phyloP scores from a whole-genome alignment of 257 asterid species.

The Voacanga thouarsii region DNA sequence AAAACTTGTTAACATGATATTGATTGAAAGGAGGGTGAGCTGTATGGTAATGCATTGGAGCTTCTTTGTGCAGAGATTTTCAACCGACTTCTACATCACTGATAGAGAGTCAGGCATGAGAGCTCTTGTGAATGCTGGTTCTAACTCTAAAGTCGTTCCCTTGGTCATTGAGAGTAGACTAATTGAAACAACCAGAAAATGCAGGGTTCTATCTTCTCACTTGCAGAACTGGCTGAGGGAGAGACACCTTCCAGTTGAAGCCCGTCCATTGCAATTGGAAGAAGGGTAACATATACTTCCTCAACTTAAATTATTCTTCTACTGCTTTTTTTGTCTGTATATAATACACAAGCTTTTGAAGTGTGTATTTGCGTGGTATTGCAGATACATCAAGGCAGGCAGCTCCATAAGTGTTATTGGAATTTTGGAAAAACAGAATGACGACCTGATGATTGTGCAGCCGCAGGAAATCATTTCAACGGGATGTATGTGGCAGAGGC shows the following conservation, averaged over 20 bases:
- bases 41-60: not conserved
- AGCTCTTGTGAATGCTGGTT: constrained; percentile 39
- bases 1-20: not conserved
- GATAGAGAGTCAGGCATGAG: constrained; percentile 37
- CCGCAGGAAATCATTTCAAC: constrained; percentile 37
- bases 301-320: not conserved
- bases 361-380: not conserved
- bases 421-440: constrained; percentile 20
- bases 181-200: constrained; percentile 29
- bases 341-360: not conserved
- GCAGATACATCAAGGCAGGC: constrained; percentile 40
- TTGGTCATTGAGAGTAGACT: constrained; percentile 35
- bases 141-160: constrained; percentile 29
- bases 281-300: constrained; percentile 34
- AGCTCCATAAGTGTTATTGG: constrained; percentile 33
- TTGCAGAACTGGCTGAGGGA: constrained; percentile 40
- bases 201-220: constrained; percentile 33
- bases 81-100: constrained; percentile 39
- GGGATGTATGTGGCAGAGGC: constrained; percentile 35
- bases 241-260: constrained; percentile 39
- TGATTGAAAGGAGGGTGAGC: not conserved
- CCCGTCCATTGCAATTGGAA: constrained; percentile 33
- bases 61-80: constrained; percentile 33
- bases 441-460: constrained; percentile 25
- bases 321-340: not conserved